Evolutionary conservation across 2,329 filamentous ascomycete genomes (phyloP), one percentile per base, ranked within the genome.

Genomic region (Colletotrichum sp.): DNA sequence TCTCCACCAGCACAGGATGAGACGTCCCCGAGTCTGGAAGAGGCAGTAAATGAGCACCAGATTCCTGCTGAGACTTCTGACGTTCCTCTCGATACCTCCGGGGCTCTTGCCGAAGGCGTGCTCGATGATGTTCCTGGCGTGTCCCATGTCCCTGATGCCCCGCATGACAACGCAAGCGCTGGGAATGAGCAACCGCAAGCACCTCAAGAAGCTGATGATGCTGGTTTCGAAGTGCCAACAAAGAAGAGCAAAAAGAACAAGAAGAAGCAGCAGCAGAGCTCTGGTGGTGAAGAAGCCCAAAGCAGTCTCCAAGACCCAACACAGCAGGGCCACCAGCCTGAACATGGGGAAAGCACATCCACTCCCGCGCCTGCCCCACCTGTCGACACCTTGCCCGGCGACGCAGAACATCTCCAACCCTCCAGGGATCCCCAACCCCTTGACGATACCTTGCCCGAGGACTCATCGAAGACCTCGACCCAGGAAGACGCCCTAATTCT

Each of bases 181-280:
- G 34, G 38, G 27, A n/a, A 62, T 7, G 55, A 66, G 61, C 38
- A 69, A 59, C 38, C 31, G 9, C 36, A 24, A 5, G 36, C 57
- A 55, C 59, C 61, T 34, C 51, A 33, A 29, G 47, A 66, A 34
- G 27, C 62, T 13, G 51, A 75, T 11, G 29, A 31, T 27, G 9
- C n/a, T 43, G 73, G 54, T 36, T 70, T 66, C 18, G 69, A 76
- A 34, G 15, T 36, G n/a, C 55, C 70, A 5, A 21, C 57, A 6
- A 69, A 69, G 29, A 73, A 70, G 47, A 68, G 71, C 31, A 81
- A 80, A 62, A 81, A 81, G 69, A 78, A 76, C 66, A 81, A 81
- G 73, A 84, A 81, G 73, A 81, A 82, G 38, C 18, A 47, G 38
- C 76, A 62, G 47, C 73, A 73, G 43, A 77, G 15, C 47, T 58